A percentile compares a stretch with the other conserved stretches of the same genome.
phyloP scores from a whole-genome alignment of 2,329 filamentous ascomycete species.

The Lecanosticta acicola region DNA sequence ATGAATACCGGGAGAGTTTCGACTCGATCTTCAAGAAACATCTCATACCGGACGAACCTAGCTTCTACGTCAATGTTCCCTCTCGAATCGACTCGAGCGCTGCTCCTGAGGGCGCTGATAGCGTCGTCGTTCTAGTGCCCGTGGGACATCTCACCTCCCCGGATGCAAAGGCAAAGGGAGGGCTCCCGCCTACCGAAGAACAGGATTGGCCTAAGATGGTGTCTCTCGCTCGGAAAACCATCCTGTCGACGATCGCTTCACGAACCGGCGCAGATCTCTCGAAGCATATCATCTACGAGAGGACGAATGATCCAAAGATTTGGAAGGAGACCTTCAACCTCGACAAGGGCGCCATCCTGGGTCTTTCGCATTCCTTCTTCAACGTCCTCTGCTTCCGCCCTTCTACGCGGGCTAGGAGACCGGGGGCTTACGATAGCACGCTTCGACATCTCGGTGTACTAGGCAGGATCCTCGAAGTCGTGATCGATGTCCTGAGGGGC shows the following conservation, averaged over 20 bases:
- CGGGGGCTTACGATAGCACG: conserved; percentile 32
- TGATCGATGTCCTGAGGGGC: conserved; percentile 23
- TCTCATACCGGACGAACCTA: conserved; percentile 60
- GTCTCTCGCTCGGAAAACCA: conserved; percentile 51
- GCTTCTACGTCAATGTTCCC: conserved; percentile 73
- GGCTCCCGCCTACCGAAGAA: conserved; percentile 39
- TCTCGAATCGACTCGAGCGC: conserved; percentile 62
- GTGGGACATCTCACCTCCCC: conserved; percentile 57
- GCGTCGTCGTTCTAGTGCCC: conserved; percentile 64
- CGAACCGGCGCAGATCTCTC: conserved; percentile 55
- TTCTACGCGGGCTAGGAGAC: conserved; percentile 52
- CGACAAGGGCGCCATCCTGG: conserved; percentile 68
- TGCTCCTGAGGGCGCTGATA: conserved; percentile 60
- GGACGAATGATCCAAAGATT: conserved; percentile 58
- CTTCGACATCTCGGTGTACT: conserved; percentile 24
- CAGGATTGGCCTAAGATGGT: conserved; percentile 61
- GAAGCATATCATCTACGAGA: conserved; percentile 53
- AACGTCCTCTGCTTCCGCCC: conserved; percentile 65
- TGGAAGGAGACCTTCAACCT: conserved; percentile 68
- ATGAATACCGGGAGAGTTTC: conserved; percentile 67
- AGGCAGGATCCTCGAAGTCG: conserved; percentile 22
- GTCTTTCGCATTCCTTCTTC: conserved; percentile 67
- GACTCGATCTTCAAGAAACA: conserved; percentile 69
- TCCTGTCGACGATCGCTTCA: conserved; percentile 55
- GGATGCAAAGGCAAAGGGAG: conserved; percentile 34